These are phyloP conservation scores for Penicillium fimorum DNA, from an alignment of 495 filamentous ascomycete genomes.

Conservation along the genomic window DNA sequence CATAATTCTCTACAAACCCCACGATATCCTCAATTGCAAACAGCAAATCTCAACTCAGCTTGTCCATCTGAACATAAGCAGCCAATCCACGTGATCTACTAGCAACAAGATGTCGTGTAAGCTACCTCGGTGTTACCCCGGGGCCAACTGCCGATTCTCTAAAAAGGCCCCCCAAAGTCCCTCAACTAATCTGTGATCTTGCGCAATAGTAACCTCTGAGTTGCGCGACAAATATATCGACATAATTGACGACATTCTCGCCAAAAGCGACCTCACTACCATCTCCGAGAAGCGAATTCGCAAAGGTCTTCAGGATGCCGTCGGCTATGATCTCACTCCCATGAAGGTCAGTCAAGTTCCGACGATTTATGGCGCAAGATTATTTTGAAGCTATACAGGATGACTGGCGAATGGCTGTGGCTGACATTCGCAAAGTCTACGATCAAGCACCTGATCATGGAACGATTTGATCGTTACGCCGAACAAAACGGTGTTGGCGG, in stretches of 20 bases:
- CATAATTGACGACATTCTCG: conserved; percentile 91
- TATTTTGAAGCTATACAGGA: background rate
- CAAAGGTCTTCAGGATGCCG: conserved; percentile 71
- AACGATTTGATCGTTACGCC: conserved; percentile 80
- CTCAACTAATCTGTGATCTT: conserved; percentile 13
- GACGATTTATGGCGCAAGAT: background rate
- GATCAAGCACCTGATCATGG: conserved; percentile 81
- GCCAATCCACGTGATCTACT: conserved; percentile 5
- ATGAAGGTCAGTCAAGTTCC: conserved; percentile 66
- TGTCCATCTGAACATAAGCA: background rate
- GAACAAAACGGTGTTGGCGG: conserved; percentile 43
- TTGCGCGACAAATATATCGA: conserved; percentile 66
- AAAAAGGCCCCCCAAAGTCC: background rate
- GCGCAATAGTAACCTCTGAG: conserved; percentile 61
- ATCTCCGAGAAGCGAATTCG: conserved; percentile 92
- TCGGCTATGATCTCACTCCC: conserved; percentile 77
- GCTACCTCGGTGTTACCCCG: conserved; percentile 29
- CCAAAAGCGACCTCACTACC: conserved; percentile 77
- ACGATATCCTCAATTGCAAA: conserved; percentile 4
- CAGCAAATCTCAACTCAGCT: background rate
- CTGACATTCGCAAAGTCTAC: conserved; percentile 53
- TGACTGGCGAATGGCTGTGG: background rate
- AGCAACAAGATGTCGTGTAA: conserved; percentile 43
- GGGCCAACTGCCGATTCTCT: conserved; percentile 18
- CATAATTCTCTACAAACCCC: conserved; percentile 2